A percentile compares a stretch with the other conserved stretches of the same genome.
Conservation (phyloP, 2,329 filamentous ascomycete species). For the Apiospora koreana region DNA sequence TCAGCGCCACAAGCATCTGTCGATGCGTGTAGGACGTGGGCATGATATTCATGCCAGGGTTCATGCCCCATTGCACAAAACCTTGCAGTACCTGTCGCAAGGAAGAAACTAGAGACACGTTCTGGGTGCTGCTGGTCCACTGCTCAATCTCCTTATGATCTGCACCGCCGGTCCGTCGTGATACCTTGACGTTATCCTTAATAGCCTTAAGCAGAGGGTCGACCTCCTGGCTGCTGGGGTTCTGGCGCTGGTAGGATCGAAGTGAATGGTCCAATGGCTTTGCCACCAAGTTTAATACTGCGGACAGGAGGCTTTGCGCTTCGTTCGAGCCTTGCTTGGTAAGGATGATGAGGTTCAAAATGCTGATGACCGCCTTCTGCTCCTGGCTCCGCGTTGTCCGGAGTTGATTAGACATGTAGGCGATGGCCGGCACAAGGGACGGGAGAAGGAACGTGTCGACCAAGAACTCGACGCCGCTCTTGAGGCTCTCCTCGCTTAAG, state of each 20-base stretch:
- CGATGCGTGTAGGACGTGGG: slow-evolving; percentile 72
- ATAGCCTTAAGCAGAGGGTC: slow-evolving; percentile 69
- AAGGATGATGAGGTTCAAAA: slow-evolving; percentile 71
- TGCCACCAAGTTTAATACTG: slow-evolving; percentile 71
- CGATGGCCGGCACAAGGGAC: slow-evolving; percentile 71
- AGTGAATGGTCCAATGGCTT: slow-evolving; percentile 69
- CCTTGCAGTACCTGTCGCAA: slow-evolving; percentile 63
- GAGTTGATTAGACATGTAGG: slow-evolving; percentile 70
- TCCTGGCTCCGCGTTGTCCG: slow-evolving; percentile 65
- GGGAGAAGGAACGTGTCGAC: slow-evolving; percentile 81
- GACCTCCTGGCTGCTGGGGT: slow-evolving; percentile 68
- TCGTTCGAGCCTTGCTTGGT: slow-evolving; percentile 72
- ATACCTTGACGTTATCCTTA: slow-evolving; percentile 57
- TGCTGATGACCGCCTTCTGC: slow-evolving; percentile 68
- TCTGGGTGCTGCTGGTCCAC: slow-evolving; percentile 58
- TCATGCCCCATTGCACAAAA: slow-evolving; percentile 67
- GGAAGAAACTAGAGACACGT: slow-evolving; percentile 57
- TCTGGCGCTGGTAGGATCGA: slow-evolving; percentile 64
- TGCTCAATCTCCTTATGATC: slow-evolving; percentile 68
- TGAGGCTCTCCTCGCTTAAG: slow-evolving; percentile 69
- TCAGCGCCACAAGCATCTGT: slow-evolving; percentile 62
- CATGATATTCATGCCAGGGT: slow-evolving; percentile 55
- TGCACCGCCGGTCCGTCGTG: slow-evolving; percentile 62
- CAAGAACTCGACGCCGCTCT: slow-evolving; percentile 76
- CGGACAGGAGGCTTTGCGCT: slow-evolving; percentile 68